Conservation (phyloP, 2,329 filamentous ascomycete species). For the Colletotrichum scovillei region DNA sequence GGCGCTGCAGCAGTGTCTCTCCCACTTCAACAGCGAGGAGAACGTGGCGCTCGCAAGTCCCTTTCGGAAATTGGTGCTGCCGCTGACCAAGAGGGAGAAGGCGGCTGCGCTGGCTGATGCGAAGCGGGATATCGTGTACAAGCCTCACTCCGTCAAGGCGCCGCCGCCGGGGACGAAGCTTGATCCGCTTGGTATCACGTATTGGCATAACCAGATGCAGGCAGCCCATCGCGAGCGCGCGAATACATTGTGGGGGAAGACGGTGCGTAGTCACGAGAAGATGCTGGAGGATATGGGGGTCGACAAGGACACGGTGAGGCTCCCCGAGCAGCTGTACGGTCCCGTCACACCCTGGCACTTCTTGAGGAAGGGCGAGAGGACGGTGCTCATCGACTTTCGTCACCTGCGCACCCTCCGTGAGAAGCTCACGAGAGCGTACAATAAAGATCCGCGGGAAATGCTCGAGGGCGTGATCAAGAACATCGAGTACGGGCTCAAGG, state of each 20-base stretch:
- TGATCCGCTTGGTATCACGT: conserved; percentile 46
- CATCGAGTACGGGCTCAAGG: conserved; percentile 18
- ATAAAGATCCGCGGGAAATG: conserved; percentile 43
- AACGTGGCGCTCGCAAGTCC: conserved; percentile 49
- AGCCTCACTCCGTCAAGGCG: conserved; percentile 23
- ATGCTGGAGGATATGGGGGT: conserved; percentile 9
- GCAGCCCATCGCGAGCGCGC: conserved; percentile 40
- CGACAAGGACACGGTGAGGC: conserved; percentile 29
- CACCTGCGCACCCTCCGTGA: conserved; percentile 35
- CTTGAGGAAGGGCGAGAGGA: conserved; percentile 40
- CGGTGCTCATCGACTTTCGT: conserved; percentile 41
- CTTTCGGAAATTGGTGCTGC: conserved; percentile 51
- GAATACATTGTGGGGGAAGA: conserved; percentile 38
- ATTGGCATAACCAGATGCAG: conserved; percentile 42
- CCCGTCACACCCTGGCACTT: conserved; percentile 41
- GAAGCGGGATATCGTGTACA: conserved; percentile 23
- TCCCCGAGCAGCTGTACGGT: conserved; percentile 45
- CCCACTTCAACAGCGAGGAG: conserved; percentile 50
- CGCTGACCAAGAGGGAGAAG: conserved; percentile 41
- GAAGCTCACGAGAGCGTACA: conserved; percentile 39
- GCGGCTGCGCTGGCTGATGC: conserved; percentile 24
- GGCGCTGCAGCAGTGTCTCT: conserved; percentile 56
- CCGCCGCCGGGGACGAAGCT: conserved; percentile 30
- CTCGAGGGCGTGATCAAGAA: conserved; percentile 39
- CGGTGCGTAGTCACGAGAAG: conserved; percentile 37